A percentile compares a stretch with the other conserved stretches of the same genome.
phyloP scores from a whole-genome alignment of 371 early-diverging fungal species.

The Mucor saturninus region DNA sequence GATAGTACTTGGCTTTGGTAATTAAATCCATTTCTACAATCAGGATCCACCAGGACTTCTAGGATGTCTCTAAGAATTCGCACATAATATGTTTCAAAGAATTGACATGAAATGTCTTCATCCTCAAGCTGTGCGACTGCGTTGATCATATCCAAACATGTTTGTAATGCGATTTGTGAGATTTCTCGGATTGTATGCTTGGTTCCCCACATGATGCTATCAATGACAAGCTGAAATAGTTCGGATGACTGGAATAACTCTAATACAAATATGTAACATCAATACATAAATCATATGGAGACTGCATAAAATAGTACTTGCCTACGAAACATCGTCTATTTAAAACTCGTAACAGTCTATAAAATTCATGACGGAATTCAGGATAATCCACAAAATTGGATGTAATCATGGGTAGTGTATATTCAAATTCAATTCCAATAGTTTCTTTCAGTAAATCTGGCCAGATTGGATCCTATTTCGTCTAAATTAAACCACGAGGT shows the following conservation, averaged over 20 bases:
- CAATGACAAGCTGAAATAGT: slow-evolving; percentile 80
- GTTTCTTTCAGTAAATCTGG: slow-evolving; percentile 52
- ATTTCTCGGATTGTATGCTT: slow-evolving; percentile 95
- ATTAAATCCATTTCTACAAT: slow-evolving; percentile 93
- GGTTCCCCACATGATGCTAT: slow-evolving; percentile 94
- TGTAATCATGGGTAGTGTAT: slow-evolving; percentile 92
- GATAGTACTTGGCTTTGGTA: slow-evolving; percentile 85
- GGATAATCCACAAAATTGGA: slow-evolving; percentile 93
- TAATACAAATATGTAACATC: slow-evolving; percentile 15
- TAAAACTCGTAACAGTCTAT: slow-evolving; percentile 80
- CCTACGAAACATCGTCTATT: slow-evolving; percentile 78
- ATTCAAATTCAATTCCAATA: slow-evolving; percentile 82
- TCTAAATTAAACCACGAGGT: too few relatives aligned
- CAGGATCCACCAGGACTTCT: slow-evolving; percentile 88
- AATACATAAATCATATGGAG: not conserved
- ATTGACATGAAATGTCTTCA: slow-evolving; percentile 73
- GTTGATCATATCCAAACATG: slow-evolving; percentile 77
- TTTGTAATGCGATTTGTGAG: slow-evolving; percentile 83
- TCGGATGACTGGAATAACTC: slow-evolving; percentile 70
- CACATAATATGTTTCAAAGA: slow-evolving; percentile 86
- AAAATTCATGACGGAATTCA: slow-evolving; percentile 91
- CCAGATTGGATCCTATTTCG: slow-evolving; percentile 15
- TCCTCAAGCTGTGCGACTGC: slow-evolving; percentile 68
- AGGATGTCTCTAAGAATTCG: slow-evolving; percentile 87
- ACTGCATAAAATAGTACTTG: slow-evolving; percentile 16